Percentiles rank a stretch among this genome's conserved stretches.
These are phyloP conservation scores for Cynara cardunculus DNA, from an alignment of 129 eudicot genomes.

Conservation along the genomic window DNA sequence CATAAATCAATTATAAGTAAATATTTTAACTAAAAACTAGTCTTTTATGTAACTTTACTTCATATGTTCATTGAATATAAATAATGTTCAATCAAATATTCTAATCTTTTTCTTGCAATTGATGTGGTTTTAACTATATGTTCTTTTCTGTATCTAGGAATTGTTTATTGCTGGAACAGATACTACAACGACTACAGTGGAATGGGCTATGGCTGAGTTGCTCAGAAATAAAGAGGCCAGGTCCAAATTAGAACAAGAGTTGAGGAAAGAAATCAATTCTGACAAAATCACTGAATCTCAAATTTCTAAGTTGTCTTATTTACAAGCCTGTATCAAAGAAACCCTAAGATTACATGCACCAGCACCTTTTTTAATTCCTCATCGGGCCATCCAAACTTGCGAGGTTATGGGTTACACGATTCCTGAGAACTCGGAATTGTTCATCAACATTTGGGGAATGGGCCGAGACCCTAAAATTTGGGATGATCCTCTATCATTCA, in stretches of 20 bases:
- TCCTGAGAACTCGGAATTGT: slow-evolving; percentile 8
- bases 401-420: slow-evolving; percentile 32
- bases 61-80: too few species aligned
- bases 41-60: background rate
- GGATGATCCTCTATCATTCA: background rate
- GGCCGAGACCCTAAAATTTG: slow-evolving; percentile 22
- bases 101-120: too few species aligned
- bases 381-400: slow-evolving; percentile 10
- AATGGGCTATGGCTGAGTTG: slow-evolving; percentile 36
- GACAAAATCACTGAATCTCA: slow-evolving; percentile 11
- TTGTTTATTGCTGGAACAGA: slow-evolving; percentile 24
- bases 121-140: too few species aligned
- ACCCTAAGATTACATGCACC: slow-evolving; percentile 32
- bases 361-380: slow-evolving; percentile 25
- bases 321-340: slow-evolving; percentile 33
- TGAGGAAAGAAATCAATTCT: background rate
- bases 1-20: too few species aligned
- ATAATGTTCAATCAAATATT: too few species aligned
- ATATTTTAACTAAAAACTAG: too few species aligned
- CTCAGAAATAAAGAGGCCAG: slow-evolving; percentile 20
- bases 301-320: slow-evolving; percentile 14
- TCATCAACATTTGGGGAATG: slow-evolving; percentile 32
- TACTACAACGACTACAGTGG: slow-evolving; percentile 15
- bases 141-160: slow-evolving; percentile 6
- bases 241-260: slow-evolving; percentile 16